Evolutionary conservation across 352 stramenopile genomes (phyloP), one percentile per base, ranked within the genome.

Genomic region (Phytophthora agathidicida): DNA sequence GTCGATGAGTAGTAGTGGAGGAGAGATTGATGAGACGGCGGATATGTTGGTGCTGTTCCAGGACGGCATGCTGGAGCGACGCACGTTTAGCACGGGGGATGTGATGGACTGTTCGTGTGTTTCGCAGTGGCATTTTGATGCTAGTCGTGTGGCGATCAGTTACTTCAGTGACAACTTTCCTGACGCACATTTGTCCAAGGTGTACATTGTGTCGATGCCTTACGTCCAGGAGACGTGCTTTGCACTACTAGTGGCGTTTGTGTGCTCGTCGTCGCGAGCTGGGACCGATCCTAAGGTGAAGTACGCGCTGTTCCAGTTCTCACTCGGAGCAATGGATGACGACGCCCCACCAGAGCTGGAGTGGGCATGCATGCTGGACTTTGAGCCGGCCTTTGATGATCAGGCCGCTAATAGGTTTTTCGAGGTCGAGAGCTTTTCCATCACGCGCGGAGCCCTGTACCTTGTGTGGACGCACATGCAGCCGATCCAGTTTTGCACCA

Each of bases 111-210:
- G 77, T 63, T 70, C 65, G 32, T 85, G 60, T 39, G 56, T 68
- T 37, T 88, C 81, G 0, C 49, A 72, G 20, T 83, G 78, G 69
- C 74, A 86, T 35, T 86, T 90, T 26, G 72, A 90, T 54, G 74
- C 76, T 5, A 79, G 62, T 42, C 77, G 75, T 5, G 68, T 85
- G 9, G 83, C 80, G 7, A 88, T 86, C 41, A 69, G 55, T 46
- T 91, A 89, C 57, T 93, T 90, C 57, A 84, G 81, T 53, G 74
- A 89, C 55, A 71, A 70, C 22, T 93, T 91, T 17, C 71, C 77
- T 13, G 65, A 83, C 1, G 58, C 62, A 2, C 77, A 89, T 39
- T 55, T 93, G 13, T 77, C 75, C 19, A 86, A 89, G 33, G 75
- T 88, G 13, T 69, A 77, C 24, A 60, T 93, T 45, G 55, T 91